phyloP scores from a whole-genome alignment of 169 alveolate genomes.

The Eimeria necatrix region DNA sequence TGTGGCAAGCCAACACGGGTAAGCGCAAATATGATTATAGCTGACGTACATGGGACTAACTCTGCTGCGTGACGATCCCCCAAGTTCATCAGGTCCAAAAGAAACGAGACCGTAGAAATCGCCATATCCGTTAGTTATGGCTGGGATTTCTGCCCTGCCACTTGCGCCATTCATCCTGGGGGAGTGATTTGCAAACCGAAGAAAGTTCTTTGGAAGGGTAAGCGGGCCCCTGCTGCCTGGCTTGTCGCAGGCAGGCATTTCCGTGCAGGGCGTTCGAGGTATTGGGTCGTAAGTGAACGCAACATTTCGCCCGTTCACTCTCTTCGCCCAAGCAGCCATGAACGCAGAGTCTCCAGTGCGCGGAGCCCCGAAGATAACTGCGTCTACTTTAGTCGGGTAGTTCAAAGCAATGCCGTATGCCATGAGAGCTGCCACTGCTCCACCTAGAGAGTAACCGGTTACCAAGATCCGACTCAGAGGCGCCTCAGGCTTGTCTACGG shows the following conservation, averaged over 20 bases:
- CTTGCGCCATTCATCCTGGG: slow-evolving; percentile 66
- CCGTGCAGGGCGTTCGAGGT: slow-evolving; percentile 67
- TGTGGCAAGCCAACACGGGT: slow-evolving; percentile 78
- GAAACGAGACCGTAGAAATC: slow-evolving; percentile 66
- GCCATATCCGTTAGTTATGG: slow-evolving; percentile 66
- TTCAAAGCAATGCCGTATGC: slow-evolving; percentile 70
- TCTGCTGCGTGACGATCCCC: slow-evolving; percentile 64
- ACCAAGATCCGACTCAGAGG: slow-evolving; percentile 67
- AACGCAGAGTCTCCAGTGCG: slow-evolving; percentile 74
- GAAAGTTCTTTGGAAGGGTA: slow-evolving; percentile 61
- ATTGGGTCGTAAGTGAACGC: slow-evolving; percentile 62
- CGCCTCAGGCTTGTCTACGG: slow-evolving; percentile 34
- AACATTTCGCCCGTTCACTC: slow-evolving; percentile 76
- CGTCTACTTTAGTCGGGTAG: slow-evolving; percentile 61
- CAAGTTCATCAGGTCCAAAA: slow-evolving; percentile 70
- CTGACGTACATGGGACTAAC: slow-evolving; percentile 51
- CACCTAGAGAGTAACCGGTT: slow-evolving; percentile 80
- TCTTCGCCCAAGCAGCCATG: slow-evolving; percentile 70
- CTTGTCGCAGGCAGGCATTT: slow-evolving; percentile 78
- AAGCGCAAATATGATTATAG: slow-evolving; percentile 78
- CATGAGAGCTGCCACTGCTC: slow-evolving; percentile 80
- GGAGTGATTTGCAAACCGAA: neutral
- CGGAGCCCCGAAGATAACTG: slow-evolving; percentile 80
- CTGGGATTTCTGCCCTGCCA: slow-evolving; percentile 30
- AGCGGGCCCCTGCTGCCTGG: slow-evolving; percentile 56